Evolutionary conservation across 805 yeast species (phyloP).

Genomic region (Lipomyces yamadae): DNA sequence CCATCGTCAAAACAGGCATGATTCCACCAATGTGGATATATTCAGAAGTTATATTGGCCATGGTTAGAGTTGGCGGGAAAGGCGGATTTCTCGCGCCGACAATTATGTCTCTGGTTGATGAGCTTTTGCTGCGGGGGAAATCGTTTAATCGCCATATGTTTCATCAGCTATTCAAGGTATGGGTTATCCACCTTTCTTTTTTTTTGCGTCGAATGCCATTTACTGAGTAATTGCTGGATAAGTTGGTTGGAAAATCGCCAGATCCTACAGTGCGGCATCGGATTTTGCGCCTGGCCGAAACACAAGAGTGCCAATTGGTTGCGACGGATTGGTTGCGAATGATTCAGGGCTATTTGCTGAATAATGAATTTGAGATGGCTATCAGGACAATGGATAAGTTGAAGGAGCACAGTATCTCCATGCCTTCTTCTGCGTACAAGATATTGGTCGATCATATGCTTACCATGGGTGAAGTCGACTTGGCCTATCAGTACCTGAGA

Average conservation of each 20-base stretch:
- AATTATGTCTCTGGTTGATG: background rate
- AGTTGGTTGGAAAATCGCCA: background rate
- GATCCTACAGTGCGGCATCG: background rate
- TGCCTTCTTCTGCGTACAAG: background rate
- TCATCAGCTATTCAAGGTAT: conserved; percentile 3
- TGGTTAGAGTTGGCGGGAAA: background rate
- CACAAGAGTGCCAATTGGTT: background rate
- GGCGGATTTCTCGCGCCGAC: background rate
- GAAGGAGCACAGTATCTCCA: background rate
- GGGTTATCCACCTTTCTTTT: background rate
- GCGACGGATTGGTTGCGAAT: background rate
- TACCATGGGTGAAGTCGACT: background rate
- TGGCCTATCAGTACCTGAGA: background rate
- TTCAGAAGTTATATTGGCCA: conserved; percentile 5
- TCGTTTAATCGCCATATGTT: background rate
- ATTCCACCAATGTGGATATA: conserved; percentile 4
- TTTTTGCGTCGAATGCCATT: too few relatives aligned
- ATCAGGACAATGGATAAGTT: background rate
- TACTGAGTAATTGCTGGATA: background rate
- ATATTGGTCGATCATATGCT: background rate
- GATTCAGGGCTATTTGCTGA: background rate
- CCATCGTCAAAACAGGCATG: background rate
- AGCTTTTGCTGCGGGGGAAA: conserved; percentile 2
- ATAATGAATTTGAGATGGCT: conserved; percentile 1
- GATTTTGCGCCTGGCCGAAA: background rate